Conservation (phyloP, 306 rosid genomes). For the Glycine latifolia region DNA sequence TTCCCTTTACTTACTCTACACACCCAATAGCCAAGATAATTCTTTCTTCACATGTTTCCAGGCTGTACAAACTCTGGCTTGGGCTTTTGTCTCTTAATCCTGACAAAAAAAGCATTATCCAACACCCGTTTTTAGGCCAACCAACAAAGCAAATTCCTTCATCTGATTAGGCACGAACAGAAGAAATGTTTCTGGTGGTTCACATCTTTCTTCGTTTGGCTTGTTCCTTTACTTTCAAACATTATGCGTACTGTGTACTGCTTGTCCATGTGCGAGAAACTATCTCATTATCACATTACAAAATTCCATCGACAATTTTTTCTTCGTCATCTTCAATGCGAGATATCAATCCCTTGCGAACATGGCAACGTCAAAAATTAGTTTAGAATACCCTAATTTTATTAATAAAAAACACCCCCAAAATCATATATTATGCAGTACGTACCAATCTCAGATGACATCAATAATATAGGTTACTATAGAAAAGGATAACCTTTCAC, state of each 20-base stretch:
- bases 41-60: conserved; percentile 45
- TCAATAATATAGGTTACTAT: conserved; percentile 26
- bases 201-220: conserved; percentile 20
- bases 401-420: conserved; percentile 36
- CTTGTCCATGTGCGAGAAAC: not conserved
- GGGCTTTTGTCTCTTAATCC: conserved; percentile 36
- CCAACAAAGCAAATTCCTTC: conserved; percentile 21
- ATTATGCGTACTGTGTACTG: not conserved
- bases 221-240: not conserved
- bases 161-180: conserved; percentile 21
- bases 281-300: not conserved
- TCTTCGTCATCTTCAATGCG: not conserved
- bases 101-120: conserved; percentile 11
- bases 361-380: not conserved
- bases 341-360: not conserved
- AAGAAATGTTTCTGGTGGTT: not conserved
- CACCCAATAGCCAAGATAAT: not conserved
- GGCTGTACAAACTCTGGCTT: conserved; percentile 30
- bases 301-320: not conserved
- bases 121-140: not conserved
- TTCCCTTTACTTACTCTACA: not conserved
- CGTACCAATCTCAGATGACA: conserved; percentile 39
- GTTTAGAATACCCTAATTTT: not conserved
- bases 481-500: conserved; percentile 23
- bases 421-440: conserved; percentile 34